These are phyloP conservation scores for Coccomyxa sp. DNA, from an alignment of 139 green algal species.

Conservation along the genomic window DNA sequence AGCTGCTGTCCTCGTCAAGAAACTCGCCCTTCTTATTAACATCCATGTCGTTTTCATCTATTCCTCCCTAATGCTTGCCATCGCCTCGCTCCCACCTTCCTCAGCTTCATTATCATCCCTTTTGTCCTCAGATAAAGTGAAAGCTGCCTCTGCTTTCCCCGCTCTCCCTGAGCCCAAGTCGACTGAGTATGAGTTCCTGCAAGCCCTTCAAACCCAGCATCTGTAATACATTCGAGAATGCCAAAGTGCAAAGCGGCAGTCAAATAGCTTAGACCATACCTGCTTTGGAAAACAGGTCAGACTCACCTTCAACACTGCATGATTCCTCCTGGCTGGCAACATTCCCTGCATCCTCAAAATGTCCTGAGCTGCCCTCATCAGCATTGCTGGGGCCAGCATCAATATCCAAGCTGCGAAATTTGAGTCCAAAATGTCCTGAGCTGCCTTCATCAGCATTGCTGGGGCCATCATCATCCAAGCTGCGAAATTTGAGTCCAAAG, in stretches of 20 bases:
- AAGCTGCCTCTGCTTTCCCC: background rate
- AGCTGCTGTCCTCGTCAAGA: conserved; percentile 49
- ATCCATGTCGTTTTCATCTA: conserved; percentile 46
- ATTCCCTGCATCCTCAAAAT: background rate
- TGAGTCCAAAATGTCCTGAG: background rate
- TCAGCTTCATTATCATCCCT: conserved; percentile 19
- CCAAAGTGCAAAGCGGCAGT: background rate
- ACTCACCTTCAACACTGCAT: conserved; percentile 25
- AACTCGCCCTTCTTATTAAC: conserved; percentile 39
- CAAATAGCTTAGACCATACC: background rate
- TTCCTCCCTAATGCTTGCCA: conserved; percentile 7
- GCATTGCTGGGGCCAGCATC: conserved; percentile 1
- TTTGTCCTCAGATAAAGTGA: conserved; percentile 12
- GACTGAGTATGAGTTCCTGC: background rate
- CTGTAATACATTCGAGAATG: background rate
- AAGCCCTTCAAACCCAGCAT: too few relatives aligned
- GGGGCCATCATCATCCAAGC: conserved; percentile 2
- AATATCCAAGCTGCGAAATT: too few relatives aligned
- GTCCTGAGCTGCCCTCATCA: conserved; percentile 4
- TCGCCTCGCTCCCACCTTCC: background rate
- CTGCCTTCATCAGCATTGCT: conserved; percentile 2
- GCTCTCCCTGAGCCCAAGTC: background rate
- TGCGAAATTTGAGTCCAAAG: too few relatives aligned
- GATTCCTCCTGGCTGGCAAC: background rate
- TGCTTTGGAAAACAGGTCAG: conserved; percentile 23